These are phyloP conservation scores for Ceratobasidium sp. DNA, from an alignment of 1,284 basidiomycete species.

Conservation along the genomic window DNA sequence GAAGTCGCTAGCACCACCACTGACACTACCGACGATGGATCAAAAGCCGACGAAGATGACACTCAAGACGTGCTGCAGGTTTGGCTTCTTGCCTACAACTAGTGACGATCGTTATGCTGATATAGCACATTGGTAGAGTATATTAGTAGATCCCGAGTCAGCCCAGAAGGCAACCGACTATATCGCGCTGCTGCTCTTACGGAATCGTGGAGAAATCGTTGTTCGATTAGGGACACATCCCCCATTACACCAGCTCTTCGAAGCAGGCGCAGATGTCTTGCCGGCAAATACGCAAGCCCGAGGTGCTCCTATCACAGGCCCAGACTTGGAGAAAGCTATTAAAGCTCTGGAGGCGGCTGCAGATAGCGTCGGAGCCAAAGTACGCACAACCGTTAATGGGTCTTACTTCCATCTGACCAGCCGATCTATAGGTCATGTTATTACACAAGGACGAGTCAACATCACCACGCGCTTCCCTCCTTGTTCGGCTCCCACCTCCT, in stretches of 20 bases:
- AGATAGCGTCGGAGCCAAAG: conserved; percentile 47
- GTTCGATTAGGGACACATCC: conserved; percentile 41
- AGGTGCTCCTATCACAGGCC: conserved; percentile 60
- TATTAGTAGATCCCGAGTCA: conserved; percentile 7
- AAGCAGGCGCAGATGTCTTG: background rate
- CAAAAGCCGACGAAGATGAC: conserved; percentile 36
- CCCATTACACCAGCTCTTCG: conserved; percentile 36
- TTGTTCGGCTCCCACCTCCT: conserved; percentile 74
- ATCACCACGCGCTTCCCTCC: conserved; percentile 63
- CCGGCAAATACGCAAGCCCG: conserved; percentile 13
- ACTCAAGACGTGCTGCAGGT: conserved; percentile 22
- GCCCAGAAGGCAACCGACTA: conserved; percentile 24
- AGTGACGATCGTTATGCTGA: background rate
- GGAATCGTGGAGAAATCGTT: conserved; percentile 41
- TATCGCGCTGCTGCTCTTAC: conserved; percentile 38
- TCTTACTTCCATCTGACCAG: background rate
- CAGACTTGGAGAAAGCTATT: conserved; percentile 68
- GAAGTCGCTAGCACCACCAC: conserved; percentile 1
- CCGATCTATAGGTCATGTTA: conserved; percentile 16
- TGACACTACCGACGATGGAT: background rate
- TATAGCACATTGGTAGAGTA: background rate
- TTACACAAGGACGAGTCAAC: conserved; percentile 36
- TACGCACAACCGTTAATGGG: conserved; percentile 44
- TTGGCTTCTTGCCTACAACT: background rate
- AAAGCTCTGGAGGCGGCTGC: conserved; percentile 14